These are phyloP conservation scores for Amaranthus cruentus DNA, from an alignment of 148 eudicot species.

Conservation along the genomic window DNA sequence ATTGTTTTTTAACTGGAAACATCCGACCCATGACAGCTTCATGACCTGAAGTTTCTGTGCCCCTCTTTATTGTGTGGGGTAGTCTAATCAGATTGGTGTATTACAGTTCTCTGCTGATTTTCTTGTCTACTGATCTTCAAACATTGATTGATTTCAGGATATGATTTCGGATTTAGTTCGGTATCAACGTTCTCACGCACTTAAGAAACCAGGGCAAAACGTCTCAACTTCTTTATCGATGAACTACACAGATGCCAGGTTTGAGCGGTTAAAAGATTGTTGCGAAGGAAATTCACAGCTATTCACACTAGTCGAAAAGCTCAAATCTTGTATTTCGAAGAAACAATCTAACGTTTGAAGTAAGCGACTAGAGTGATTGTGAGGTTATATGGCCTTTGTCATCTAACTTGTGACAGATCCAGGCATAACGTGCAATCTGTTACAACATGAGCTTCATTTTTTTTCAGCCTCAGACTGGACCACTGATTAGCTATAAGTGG, in stretches of 20 bases:
- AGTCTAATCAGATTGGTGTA: neutral
- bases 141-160: conserved; percentile 30
- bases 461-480: too few species aligned
- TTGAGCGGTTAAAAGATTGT: conserved; percentile 39
- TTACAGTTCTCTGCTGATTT: neutral
- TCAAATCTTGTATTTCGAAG: conserved; percentile 24
- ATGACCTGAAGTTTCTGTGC: neutral
- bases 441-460: too few species aligned
- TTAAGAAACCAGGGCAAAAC: conserved; percentile 7
- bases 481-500: too few species aligned
- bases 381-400: too few species aligned
- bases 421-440: too few species aligned
- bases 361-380: neutral
- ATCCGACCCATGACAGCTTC: neutral
- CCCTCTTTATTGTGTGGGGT: neutral
- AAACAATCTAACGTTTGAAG: neutral
- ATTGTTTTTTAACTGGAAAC: neutral
- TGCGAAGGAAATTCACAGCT: conserved; percentile 65
- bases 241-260: conserved; percentile 28
- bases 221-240: conserved; percentile 7
- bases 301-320: conserved; percentile 44
- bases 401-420: too few species aligned
- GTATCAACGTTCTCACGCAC: conserved; percentile 15
- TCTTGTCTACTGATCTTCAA: conserved; percentile 5
- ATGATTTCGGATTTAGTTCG: conserved; percentile 51